These are phyloP conservation scores for Vachellia pachyceras DNA, from an alignment of 306 rosid genomes.

Conservation along the genomic window DNA sequence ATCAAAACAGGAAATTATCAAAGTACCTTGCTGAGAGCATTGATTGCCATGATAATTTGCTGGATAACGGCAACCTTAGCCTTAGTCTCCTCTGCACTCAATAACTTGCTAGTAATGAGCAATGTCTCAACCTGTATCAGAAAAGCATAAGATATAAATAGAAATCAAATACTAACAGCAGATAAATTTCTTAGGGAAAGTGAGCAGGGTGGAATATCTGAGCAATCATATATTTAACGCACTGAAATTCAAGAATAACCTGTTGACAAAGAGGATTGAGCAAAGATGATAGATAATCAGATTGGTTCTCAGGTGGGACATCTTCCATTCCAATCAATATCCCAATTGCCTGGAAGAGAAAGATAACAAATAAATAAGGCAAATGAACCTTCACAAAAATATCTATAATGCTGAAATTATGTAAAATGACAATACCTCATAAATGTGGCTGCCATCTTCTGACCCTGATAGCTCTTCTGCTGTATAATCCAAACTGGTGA, in stretches of 20 bases:
- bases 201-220: constrained; percentile 10
- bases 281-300: constrained; percentile 89
- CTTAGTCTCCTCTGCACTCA: constrained; percentile 67
- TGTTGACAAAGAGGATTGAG: constrained; percentile 81
- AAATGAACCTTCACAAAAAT: constrained; percentile 33
- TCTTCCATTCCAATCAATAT: constrained; percentile 94
- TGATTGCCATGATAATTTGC: constrained; percentile 95
- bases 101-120: constrained; percentile 63
- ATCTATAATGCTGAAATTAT: constrained; percentile 9
- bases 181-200: background rate
- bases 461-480: constrained; percentile 65
- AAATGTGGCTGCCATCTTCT: constrained; percentile 97
- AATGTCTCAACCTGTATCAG: constrained; percentile 73
- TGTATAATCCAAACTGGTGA: constrained; percentile 66
- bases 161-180: constrained; percentile 29
- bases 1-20: constrained; percentile 26
- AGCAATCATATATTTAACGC: background rate
- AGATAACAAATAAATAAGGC: constrained; percentile 16
- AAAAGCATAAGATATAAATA: constrained; percentile 25
- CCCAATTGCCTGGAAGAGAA: constrained; percentile 87
- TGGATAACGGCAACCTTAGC: constrained; percentile 70
- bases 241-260: constrained; percentile 52
- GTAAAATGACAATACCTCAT: constrained; percentile 63
- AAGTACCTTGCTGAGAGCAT: constrained; percentile 94
- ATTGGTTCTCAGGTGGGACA: constrained; percentile 77